Evolutionary conservation across 2,329 filamentous ascomycete species (phyloP).

Genomic region (Trichoderma koningiopsis): DNA sequence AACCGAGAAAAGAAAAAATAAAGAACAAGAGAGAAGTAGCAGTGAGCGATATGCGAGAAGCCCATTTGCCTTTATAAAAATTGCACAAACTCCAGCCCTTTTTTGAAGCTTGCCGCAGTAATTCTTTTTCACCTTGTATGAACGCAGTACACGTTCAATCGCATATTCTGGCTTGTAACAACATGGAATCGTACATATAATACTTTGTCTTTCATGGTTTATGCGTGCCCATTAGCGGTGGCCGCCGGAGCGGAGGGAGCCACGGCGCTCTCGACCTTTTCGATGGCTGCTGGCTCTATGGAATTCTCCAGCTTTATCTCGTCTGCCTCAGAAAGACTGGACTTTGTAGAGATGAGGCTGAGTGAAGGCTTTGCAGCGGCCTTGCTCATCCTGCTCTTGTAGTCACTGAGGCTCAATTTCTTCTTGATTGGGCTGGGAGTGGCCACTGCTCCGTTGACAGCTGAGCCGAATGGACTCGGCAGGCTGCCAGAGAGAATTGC

Average conservation of each 20-base stretch:
- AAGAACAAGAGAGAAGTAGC: background rate
- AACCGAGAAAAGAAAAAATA: slow-evolving; percentile 5
- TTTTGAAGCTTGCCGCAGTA: slow-evolving; percentile 33
- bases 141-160: slow-evolving; percentile 27
- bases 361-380: slow-evolving; percentile 44
- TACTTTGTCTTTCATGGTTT: slow-evolving; percentile 30
- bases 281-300: slow-evolving; percentile 36
- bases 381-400: slow-evolving; percentile 62
- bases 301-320: slow-evolving; percentile 43
- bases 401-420: slow-evolving; percentile 68
- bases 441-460: slow-evolving; percentile 47
- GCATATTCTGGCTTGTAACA: slow-evolving; percentile 1
- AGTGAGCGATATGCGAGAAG: slow-evolving; percentile 8
- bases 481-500: slow-evolving; percentile 50
- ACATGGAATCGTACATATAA: slow-evolving; percentile 32
- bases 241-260: slow-evolving; percentile 30
- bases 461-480: slow-evolving; percentile 47
- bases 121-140: slow-evolving; percentile 29
- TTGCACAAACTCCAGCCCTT: slow-evolving; percentile 33
- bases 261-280: slow-evolving; percentile 35
- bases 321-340: slow-evolving; percentile 41
- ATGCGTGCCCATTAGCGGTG: slow-evolving; percentile 36
- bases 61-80: slow-evolving; percentile 24
- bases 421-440: slow-evolving; percentile 66
- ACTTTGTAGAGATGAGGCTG: slow-evolving; percentile 35